phyloP scores from a whole-genome alignment of 2,329 filamentous ascomycete genomes.

The Xylaria sp. region DNA sequence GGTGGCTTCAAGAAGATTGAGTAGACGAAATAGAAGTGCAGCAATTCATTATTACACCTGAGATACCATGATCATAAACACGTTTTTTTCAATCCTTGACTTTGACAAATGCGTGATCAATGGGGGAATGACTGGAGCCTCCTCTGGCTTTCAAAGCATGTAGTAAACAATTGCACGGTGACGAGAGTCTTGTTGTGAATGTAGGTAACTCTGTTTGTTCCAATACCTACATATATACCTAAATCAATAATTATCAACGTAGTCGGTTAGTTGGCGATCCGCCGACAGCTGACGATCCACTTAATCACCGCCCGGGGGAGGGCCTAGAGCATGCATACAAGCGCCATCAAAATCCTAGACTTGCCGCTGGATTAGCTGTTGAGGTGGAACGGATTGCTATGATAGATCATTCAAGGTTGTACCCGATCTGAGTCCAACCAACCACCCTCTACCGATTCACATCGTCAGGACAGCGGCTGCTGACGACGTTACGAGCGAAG shows the following conservation, averaged over 20 bases:
- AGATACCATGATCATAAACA: constrained; percentile 30
- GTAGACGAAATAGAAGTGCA: constrained; percentile 22
- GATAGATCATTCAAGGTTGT: too few species aligned
- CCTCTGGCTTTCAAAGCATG: too few species aligned
- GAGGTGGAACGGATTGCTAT: too few species aligned
- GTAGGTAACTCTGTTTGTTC: too few species aligned
- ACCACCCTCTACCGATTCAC: neutral
- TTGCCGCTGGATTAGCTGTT: too few species aligned
- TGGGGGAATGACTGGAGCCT: neutral
- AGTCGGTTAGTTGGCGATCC: constrained; percentile 2
- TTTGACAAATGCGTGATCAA: neutral
- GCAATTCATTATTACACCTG: constrained; percentile 10
- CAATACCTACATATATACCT: too few species aligned
- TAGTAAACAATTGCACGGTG: too few species aligned
- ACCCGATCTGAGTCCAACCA: too few species aligned
- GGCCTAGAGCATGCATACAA: too few species aligned
- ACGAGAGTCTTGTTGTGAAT: too few species aligned
- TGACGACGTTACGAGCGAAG: neutral
- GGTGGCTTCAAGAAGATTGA: constrained; percentile 46
- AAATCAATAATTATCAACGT: too few species aligned
- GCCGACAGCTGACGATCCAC: constrained; percentile 17
- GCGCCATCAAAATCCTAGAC: too few species aligned
- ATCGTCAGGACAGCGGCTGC: neutral
- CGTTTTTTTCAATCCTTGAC: neutral
- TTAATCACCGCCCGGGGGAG: neutral